A percentile compares a stretch with the other conserved stretches of the same genome.
Conservation (phyloP, 2,329 filamentous ascomycete genomes). For the Didymella arachidicola region DNA sequence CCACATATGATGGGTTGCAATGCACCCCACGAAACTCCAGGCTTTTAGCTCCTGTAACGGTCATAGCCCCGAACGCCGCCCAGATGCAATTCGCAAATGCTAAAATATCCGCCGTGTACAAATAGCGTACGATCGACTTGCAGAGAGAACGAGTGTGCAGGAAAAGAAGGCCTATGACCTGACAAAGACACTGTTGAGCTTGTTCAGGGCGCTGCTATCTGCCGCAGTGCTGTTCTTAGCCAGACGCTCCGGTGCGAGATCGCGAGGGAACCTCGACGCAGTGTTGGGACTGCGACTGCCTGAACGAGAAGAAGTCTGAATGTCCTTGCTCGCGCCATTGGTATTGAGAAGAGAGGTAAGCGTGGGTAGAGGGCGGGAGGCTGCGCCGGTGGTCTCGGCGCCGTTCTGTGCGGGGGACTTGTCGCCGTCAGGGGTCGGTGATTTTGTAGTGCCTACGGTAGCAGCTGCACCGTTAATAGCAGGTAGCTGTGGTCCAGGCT, state of each 20-base stretch:
- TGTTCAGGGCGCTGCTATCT: constrained; percentile 43
- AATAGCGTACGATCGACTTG: constrained; percentile 7
- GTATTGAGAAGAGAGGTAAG: constrained; percentile 46
- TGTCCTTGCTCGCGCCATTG: constrained; percentile 39
- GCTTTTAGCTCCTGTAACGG: constrained; percentile 13
- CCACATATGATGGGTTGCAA: neutral
- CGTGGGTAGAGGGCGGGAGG: constrained; percentile 57
- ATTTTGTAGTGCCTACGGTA: constrained; percentile 36
- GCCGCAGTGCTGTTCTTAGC: constrained; percentile 44
- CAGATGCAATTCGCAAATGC: constrained; percentile 41
- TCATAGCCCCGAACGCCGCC: constrained; percentile 34
- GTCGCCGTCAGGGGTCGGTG: constrained; percentile 47
- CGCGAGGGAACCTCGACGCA: constrained; percentile 39
- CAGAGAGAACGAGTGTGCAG: constrained; percentile 7
- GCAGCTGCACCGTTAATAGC: constrained; percentile 43
- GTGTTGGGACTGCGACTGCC: constrained; percentile 54
- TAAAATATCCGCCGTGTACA: constrained; percentile 17
- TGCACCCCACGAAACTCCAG: constrained; percentile 15
- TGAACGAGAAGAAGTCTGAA: constrained; percentile 48
- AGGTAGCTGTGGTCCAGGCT: constrained; percentile 48
- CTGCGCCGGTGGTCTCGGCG: constrained; percentile 37
- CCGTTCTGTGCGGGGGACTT: constrained; percentile 55
- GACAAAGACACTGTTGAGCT: constrained; percentile 47
- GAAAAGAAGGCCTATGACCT: constrained; percentile 30
- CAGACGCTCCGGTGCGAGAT: constrained; percentile 43